Conservation (phyloP, 768 basidiomycete genomes). For the Leucocoprinus sp. region DNA sequence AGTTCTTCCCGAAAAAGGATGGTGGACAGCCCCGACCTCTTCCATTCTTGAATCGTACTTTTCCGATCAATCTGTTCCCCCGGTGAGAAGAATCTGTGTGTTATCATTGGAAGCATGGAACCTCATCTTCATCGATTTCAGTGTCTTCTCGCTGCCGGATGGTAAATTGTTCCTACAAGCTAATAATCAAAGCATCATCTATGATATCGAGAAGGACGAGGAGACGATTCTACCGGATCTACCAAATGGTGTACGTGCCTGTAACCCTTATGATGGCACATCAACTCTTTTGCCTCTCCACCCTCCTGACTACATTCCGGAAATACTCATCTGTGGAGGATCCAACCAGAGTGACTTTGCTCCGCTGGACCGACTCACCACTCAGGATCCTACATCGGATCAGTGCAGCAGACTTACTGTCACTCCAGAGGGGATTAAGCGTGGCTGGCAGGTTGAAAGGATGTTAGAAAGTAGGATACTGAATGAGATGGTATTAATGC, state of each 20-base stretch:
- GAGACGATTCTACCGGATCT: constrained; percentile 33
- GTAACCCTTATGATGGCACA: constrained; percentile 30
- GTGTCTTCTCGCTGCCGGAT: constrained; percentile 30
- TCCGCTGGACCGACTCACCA: constrained; percentile 23
- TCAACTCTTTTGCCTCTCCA: constrained; percentile 29
- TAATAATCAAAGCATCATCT: constrained; percentile 33
- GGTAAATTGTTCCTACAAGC: constrained; percentile 33
- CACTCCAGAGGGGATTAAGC: constrained; percentile 32
- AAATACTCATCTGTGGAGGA: constrained; percentile 41
- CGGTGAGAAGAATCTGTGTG: constrained; percentile 15
- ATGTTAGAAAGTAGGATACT: constrained; percentile 34
- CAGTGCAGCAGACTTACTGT: constrained; percentile 36
- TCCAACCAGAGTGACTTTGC: constrained; percentile 25
- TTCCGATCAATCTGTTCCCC: constrained; percentile 23
- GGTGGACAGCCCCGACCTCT: constrained; percentile 23
- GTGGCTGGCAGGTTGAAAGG: constrained; percentile 38
- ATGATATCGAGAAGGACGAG: constrained; percentile 27
- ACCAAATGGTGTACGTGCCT: constrained; percentile 37
- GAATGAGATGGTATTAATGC: constrained; percentile 32
- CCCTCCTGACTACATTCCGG: constrained; percentile 33
- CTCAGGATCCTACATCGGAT: constrained; percentile 33
- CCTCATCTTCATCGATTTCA: neutral
- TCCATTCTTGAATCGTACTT: constrained; percentile 20
- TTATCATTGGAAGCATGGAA: neutral
- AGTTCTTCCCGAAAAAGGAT: constrained; percentile 34